Evolutionary conservation across 2,329 filamentous ascomycete species (phyloP).

Genomic region (Rhinocladiella similis): DNA sequence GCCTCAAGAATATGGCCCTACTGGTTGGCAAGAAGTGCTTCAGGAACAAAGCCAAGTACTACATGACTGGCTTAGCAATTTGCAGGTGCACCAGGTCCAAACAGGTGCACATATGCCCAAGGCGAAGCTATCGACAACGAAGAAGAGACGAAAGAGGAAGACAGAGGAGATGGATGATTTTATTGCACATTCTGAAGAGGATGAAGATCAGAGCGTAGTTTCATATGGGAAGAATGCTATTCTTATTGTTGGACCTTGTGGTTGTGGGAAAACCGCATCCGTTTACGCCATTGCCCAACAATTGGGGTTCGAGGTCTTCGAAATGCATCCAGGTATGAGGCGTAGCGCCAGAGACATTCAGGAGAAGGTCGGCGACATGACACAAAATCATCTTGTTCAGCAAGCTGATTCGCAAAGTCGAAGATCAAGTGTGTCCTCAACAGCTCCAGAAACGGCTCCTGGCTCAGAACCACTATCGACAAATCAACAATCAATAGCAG

Average conservation of each 20-base stretch:
- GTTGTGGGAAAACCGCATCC: conserved; percentile 89
- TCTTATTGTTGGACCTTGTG: conserved; percentile 84
- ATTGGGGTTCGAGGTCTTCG: conserved; percentile 89
- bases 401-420: conserved; percentile 17
- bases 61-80: conserved; percentile 75
- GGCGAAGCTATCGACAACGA: conserved; percentile 32
- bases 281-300: conserved; percentile 92
- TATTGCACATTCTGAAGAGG: conserved; percentile 75
- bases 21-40: conserved; percentile 67
- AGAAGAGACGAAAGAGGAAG: conserved; percentile 65
- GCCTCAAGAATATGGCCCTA: conserved; percentile 83
- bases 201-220: conserved; percentile 60
- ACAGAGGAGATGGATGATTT: conserved; percentile 75
- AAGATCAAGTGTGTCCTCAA: conserved; percentile 20
- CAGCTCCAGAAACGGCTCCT: conserved; percentile 5
- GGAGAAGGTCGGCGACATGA: conserved; percentile 95
- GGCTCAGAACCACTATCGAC: conserved; percentile 22
- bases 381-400: conserved; percentile 85
- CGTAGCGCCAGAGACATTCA: conserved; percentile 86
- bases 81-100: conserved; percentile 76
- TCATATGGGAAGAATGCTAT: conserved; percentile 63
- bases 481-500: conserved; percentile 30
- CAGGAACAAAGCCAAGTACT: conserved; percentile 75
- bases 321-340: conserved; percentile 82
- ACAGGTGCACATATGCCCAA: conserved; percentile 46